Base-by-base conservation (phyloP, 2,329 filamentous ascomycete species). In the Colletotrichum tropicale region DNA sequence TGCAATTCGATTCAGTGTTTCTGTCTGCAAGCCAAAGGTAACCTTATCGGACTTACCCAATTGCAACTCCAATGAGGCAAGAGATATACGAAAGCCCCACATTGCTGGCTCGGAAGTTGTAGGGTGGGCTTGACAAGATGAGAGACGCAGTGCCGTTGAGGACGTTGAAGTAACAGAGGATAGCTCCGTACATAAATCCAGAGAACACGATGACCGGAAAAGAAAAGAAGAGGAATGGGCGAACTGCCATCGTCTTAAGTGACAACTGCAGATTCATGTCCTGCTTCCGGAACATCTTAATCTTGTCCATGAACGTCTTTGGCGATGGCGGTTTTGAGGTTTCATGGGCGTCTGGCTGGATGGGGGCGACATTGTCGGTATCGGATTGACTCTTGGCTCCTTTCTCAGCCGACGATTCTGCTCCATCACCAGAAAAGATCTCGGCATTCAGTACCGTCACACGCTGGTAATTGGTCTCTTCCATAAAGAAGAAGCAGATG, bases 391-490 rank as follows among this genome's bases (percentile, higher is more conserved):
- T 10, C 16, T 58, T 30, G 15, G 16, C 16, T 13, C 66, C 66
- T 3, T 68, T 68, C 6, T 68, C 66, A 15, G 34, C 8, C 1
- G 52, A 38, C 1, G 66, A 16, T 4, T 34, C 48, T 1, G 30
- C 10, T 7, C 5, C 10, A 1, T 52, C 36, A 7, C 24, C 58
- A n/a, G 58, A 0, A 12, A 30, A 52, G 6, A 64, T 21, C 21
- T 68, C 66, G 13, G 21, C 66, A 38, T 58, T 36, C 66, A 68
- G 18, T 8, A 82, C 69, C 8, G 83, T 84, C 7, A 80, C 71
- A 36, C 66, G 78, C 52, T 86, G 80, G 77, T 90, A 91, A 32
- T 85, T 85, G 5, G 89, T 89, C 80, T 91, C 90, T 78, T 91
- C 89, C 67, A 90, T 89, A 68, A 91, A 84, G 65, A 91, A 83